Evolutionary conservation across 305 asterid species (phyloP), one percentile per base, ranked within the genome.

Genomic region (Fraxinus xanthoxyloides): DNA sequence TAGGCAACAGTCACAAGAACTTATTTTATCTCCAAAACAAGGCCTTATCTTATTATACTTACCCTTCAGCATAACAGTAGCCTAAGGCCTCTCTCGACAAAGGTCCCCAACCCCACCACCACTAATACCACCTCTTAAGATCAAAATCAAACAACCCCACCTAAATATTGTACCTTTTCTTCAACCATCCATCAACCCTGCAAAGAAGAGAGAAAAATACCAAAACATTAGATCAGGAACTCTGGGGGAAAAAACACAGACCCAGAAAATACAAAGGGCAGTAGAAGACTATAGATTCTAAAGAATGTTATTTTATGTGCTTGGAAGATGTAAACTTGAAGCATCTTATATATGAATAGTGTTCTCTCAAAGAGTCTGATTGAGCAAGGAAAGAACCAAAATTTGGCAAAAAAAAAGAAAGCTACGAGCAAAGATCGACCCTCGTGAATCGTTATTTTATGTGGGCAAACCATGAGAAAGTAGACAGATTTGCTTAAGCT

Each of bases 1-100:
- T 86, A 82, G 51, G 85, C 87, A 90, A 94, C 98, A 94, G 97
- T 88, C 97, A 92, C 98, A 94, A 92, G 97, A 92, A 87, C 88
- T 82, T 72, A 56, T 63, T 76, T 72, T 77, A 82, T 84, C 76
- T 59, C 80, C 81, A 79, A 83, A 77, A 72, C 80, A 82, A 80
- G 28, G 38, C 85, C 90, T 86, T 85, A 86, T 87, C 86, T 85
- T 87, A 72, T 75, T 69, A 43, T 15, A 34, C 82, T 85, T 85
- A 82, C 84, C 89, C 88, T 85, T 93, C 93, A 91, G 90, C 92
- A 91, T 86, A 93, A 90, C 94, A 89, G 90, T 89, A 87, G 90
- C 92, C 93, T 72, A 80, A 87, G 88, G 89, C 89, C 89, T 82
- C 79, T 72, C 74, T 32, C 88, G 32, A 77, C 85, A 82, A 84